Base-by-base conservation (phyloP, 2,329 filamentous ascomycete genomes). In the Arthrinium phaeospermum region DNA sequence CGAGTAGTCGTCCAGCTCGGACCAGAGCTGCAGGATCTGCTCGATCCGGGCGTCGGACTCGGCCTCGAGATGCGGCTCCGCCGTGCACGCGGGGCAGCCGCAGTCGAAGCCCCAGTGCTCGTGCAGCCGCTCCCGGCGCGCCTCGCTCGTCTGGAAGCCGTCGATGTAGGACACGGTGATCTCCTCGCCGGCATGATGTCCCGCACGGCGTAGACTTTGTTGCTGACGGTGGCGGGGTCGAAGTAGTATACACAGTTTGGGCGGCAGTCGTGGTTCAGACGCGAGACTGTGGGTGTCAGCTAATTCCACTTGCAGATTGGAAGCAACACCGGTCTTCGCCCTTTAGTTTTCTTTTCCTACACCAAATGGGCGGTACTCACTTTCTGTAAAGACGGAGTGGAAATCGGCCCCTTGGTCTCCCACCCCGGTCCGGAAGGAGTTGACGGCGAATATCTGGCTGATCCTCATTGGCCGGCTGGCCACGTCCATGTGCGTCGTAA, bases 201-300 rank as follows among this genome's bases (percentile, higher is more conserved):
- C 19, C 80, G 75, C 0, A 82, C 79, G 1, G 83, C 82, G 44
- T 81, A 78, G 10, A 83, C 79, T 14, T 80, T 79, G 34, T 84
- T 83, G 22, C 79, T 77, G 34, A 85, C 76, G 0, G 81, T 82
- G 6, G 72, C 72, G 14, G 79, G 75, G 71, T 84, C 81, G 69
- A 83, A 82, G 67, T 81, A 81, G 74, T 82, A 84, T 24, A 78
- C 80, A 51, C 78, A 80, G 74, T 84, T 85, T 30, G 83, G 83
- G n/a, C 79, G 78, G 72, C 83, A 85, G 71, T 82, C 83, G 73
- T 85, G 83, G 72, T 85, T 85, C 71, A 85, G 76, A 2, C 82
- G 78, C 51, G 83, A 81, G 10, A 82, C 81, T 81, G 44, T 34
- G 49, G 14, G 24, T 19, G 61, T 64, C 34, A 64, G 57, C 22